These are phyloP conservation scores for Ramularia collo-cygni DNA, from an alignment of 2,329 filamentous ascomycete species.

Conservation along the genomic window DNA sequence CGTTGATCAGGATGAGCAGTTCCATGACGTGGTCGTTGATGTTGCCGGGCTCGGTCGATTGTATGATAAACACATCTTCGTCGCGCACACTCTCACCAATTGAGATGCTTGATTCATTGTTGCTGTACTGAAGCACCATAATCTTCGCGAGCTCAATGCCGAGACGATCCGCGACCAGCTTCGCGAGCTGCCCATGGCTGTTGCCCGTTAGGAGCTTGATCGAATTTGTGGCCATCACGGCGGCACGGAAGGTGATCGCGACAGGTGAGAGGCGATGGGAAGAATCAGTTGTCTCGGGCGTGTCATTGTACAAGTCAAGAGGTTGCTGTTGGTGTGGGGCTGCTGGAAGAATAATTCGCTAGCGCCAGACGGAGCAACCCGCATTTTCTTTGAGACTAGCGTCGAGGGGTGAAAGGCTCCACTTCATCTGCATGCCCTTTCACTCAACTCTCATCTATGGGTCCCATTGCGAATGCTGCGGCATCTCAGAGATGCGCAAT, in stretches of 20 bases:
- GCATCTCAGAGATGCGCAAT: too few species aligned
- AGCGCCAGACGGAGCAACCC: too few species aligned
- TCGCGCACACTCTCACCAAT: conserved; percentile 95
- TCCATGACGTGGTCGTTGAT: conserved; percentile 99
- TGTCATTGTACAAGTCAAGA: conserved; percentile 15
- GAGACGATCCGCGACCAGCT: conserved; percentile 61
- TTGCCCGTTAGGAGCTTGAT: conserved; percentile 71
- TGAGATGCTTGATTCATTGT: conserved; percentile 82
- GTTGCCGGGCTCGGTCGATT: conserved; percentile 89
- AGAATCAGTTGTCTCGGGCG: conserved; percentile 3
- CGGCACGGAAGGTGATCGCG: too few species aligned
- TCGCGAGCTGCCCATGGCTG: conserved; percentile 65
- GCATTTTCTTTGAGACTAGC: too few species aligned
- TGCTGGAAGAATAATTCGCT: too few species aligned
- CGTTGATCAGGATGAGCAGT: conserved; percentile 95
- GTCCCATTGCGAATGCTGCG: too few species aligned
- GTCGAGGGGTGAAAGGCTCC: too few species aligned
- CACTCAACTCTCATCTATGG: too few species aligned
- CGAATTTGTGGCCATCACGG: conserved; percentile 60
- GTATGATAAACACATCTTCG: conserved; percentile 95
- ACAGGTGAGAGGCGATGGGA: conserved; percentile 2
- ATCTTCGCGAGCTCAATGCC: conserved; percentile 74
- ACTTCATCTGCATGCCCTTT: too few species aligned
- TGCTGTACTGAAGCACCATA: conserved; percentile 76
- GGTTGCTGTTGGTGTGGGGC: too few species aligned